These are phyloP conservation scores for Chalciporus sphaerocephalus DNA, from an alignment of 768 basidiomycete species.

Conservation along the genomic window DNA sequence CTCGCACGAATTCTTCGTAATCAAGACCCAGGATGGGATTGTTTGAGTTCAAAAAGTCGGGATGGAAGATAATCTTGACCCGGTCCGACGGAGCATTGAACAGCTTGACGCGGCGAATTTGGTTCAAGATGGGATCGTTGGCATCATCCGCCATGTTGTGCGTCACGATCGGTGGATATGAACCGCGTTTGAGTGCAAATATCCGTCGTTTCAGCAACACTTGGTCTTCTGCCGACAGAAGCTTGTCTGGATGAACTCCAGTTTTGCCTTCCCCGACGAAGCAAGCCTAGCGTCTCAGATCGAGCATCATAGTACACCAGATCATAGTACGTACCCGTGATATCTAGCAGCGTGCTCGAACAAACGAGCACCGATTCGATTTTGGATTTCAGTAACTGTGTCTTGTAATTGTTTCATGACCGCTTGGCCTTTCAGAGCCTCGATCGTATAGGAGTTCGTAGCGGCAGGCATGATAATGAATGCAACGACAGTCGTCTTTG, in stretches of 20 bases:
- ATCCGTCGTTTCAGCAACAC: conserved; percentile 93
- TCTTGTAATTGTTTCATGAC: conserved; percentile 96
- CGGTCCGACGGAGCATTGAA: conserved; percentile 88
- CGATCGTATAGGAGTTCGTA: conserved; percentile 95
- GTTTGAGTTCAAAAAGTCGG: conserved; percentile 96
- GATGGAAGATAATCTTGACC: conserved; percentile 97
- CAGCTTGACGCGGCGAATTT: conserved; percentile 88
- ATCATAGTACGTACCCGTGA: conserved; percentile 60
- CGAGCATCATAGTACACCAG: not conserved
- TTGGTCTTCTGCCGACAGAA: conserved; percentile 89
- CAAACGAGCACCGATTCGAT: conserved; percentile 84
- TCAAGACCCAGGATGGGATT: conserved; percentile 96
- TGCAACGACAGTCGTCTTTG: conserved; percentile 84
- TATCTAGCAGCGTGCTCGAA: conserved; percentile 94
- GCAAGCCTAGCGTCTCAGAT: not conserved
- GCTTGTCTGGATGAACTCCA: conserved; percentile 65
- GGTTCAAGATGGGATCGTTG: conserved; percentile 89
- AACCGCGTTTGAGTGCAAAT: conserved; percentile 91
- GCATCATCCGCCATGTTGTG: conserved; percentile 98
- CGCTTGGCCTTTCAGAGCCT: conserved; percentile 95
- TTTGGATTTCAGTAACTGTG: conserved; percentile 93
- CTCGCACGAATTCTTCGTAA: conserved; percentile 98
- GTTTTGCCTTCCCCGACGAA: conserved; percentile 62
- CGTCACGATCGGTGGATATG: conserved; percentile 93
- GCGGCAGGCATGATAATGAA: conserved; percentile 99